Evolutionary conservation across 257 asterid species (phyloP).

Genomic region (Solanum ossicruentum): DNA sequence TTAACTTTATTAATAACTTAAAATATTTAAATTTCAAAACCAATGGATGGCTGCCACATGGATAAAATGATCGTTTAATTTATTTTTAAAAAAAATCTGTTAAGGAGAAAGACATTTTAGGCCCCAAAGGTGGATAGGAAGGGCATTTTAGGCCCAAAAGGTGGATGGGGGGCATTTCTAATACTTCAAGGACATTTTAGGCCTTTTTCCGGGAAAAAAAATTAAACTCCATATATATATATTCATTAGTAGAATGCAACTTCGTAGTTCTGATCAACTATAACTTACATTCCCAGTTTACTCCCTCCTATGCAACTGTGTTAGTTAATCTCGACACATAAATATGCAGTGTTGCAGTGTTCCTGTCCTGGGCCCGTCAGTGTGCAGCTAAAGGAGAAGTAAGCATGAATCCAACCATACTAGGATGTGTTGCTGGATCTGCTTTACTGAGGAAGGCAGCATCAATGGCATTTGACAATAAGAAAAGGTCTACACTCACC

Average conservation of each 20-base stretch:
- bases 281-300: not conserved
- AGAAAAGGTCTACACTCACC: constrained; percentile 79
- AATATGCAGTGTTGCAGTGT: constrained; percentile 60
- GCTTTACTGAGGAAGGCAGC: constrained; percentile 73
- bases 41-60: too few species aligned
- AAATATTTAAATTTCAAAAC: too few species aligned
- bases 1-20: too few species aligned
- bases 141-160: too few species aligned
- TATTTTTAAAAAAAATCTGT: too few species aligned
- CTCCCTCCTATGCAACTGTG: not conserved
- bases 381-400: constrained; percentile 16
- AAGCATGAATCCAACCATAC: constrained; percentile 35
- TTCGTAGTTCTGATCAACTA: not conserved
- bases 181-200: too few species aligned
- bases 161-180: too few species aligned
- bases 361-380: constrained; percentile 75
- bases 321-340: not conserved
- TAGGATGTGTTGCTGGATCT: constrained; percentile 80
- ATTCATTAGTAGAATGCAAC: not conserved
- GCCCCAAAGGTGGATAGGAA: too few species aligned
- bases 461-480: constrained; percentile 53
- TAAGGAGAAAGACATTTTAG: too few species aligned
- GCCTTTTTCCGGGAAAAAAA: not conserved
- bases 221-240: not conserved
- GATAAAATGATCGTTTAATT: too few species aligned